These are phyloP conservation scores for Herpomyces periplanetae DNA, from an alignment of 2,329 filamentous ascomycete species.

Conservation along the genomic window DNA sequence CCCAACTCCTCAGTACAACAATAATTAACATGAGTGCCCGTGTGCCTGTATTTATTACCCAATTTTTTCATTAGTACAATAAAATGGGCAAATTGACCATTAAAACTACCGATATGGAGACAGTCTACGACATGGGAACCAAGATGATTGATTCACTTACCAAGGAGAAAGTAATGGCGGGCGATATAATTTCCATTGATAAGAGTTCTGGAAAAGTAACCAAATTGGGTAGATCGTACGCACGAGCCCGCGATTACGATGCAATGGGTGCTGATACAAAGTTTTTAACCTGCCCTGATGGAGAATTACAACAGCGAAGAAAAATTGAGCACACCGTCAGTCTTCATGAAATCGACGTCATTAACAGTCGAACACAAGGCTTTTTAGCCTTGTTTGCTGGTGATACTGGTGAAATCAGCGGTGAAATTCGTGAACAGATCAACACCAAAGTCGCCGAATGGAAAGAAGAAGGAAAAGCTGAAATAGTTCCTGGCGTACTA, in stretches of 20 bases:
- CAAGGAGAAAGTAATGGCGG: constrained; percentile 93
- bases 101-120: constrained; percentile 98
- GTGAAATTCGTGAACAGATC: constrained; percentile 90
- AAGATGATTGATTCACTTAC: constrained; percentile 99
- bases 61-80: constrained; percentile 16
- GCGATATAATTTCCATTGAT: constrained; percentile 91
- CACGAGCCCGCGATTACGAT: constrained; percentile 82
- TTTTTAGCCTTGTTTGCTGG: constrained; percentile 90
- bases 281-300: constrained; percentile 86
- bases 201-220: constrained; percentile 95
- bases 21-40: too few relatives aligned
- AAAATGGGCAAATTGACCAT: constrained; percentile 98
- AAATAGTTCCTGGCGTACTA: constrained; percentile 78
- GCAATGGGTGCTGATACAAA: constrained; percentile 96
- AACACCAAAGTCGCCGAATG: constrained; percentile 95
- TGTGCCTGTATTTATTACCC: background rate
- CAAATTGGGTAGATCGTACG: constrained; percentile 76
- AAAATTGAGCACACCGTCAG: constrained; percentile 90
- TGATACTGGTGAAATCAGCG: constrained; percentile 86
- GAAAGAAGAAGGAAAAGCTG: constrained; percentile 96
- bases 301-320: constrained; percentile 81
- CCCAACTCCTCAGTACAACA: too few relatives aligned
- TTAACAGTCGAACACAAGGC: constrained; percentile 93
- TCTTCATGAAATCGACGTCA: constrained; percentile 92
- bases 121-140: constrained; percentile 92